Evolutionary conservation across 106 monocot genomes (phyloP).

Genomic region (Dioscorea dumetorum): DNA sequence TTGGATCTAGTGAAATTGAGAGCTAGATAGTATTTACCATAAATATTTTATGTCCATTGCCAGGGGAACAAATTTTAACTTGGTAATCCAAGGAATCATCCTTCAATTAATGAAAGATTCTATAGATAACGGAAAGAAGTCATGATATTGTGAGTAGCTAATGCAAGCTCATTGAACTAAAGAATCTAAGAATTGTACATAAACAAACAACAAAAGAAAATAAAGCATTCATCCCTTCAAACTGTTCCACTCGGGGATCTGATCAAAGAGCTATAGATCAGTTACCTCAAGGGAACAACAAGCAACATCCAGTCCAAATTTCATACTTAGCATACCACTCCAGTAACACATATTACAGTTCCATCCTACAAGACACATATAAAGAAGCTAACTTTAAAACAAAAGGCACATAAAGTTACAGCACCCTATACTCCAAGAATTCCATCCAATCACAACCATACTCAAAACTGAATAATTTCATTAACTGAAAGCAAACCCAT

Average conservation of each 20-base stretch:
- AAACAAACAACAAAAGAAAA: background rate
- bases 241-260: conserved; percentile 2
- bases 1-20: no score
- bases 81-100: no score
- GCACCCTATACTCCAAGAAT: background rate
- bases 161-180: no score
- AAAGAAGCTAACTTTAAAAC: conserved; percentile 36
- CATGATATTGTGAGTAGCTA: no score
- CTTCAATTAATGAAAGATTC: no score
- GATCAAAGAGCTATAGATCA: conserved; percentile 19
- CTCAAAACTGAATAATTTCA: no score
- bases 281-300: conserved; percentile 44
- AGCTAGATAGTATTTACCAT: no score
- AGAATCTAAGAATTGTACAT: no score
- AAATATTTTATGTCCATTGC: no score
- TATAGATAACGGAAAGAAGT: no score
- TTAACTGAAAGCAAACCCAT: background rate
- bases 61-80: no score
- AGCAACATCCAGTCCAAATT: conserved; percentile 39
- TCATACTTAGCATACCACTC: conserved; percentile 33
- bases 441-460: background rate
- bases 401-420: background rate
- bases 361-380: conserved; percentile 36
- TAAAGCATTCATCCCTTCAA: background rate
- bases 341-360: conserved; percentile 42